Conservation (phyloP, 2,329 filamentous ascomycete genomes). For the Sclerotinia trifoliorum region DNA sequence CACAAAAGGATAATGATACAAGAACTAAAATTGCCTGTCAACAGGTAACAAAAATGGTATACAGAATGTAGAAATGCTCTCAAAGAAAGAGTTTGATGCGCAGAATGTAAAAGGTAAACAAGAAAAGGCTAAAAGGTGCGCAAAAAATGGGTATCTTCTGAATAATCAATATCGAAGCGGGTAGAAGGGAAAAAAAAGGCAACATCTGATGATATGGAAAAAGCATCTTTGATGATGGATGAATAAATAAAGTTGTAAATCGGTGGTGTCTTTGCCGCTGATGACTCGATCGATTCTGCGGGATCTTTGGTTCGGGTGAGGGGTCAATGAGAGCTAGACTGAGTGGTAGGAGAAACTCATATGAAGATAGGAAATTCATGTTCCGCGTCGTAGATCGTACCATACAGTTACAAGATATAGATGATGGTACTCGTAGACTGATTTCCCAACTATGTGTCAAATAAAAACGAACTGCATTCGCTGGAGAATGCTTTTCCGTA, state of each 20-base stretch:
- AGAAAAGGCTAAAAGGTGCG: conserved; percentile 8
- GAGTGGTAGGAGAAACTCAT: conserved; percentile 53
- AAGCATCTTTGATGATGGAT: conserved; percentile 8
- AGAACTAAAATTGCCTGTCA: conserved; percentile 17
- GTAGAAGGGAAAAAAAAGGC: conserved; percentile 3
- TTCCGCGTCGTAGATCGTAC: no score
- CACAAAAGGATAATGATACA: conserved; percentile 13
- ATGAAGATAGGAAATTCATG: no score
- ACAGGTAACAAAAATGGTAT: conserved; percentile 16
- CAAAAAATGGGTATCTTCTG: conserved; percentile 22
- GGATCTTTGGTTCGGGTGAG: conserved; percentile 1
- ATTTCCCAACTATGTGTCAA: no score
- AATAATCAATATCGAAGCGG: conserved; percentile 21
- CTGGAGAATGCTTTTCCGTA: not conserved
- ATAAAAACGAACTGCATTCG: not conserved
- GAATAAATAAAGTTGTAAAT: conserved; percentile 17
- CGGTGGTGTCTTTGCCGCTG: not conserved
- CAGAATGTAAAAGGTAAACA: conserved; percentile 3
- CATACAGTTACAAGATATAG: no score
- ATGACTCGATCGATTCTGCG: not conserved
- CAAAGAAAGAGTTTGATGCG: conserved; percentile 2
- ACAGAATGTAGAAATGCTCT: conserved; percentile 16
- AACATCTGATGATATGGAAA: conserved; percentile 7
- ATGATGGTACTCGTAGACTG: no score
- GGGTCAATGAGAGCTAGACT: conserved; percentile 30